phyloP scores from a whole-genome alignment of 176 grass and related monocot species.

The Hyparrhenia diplandra region DNA sequence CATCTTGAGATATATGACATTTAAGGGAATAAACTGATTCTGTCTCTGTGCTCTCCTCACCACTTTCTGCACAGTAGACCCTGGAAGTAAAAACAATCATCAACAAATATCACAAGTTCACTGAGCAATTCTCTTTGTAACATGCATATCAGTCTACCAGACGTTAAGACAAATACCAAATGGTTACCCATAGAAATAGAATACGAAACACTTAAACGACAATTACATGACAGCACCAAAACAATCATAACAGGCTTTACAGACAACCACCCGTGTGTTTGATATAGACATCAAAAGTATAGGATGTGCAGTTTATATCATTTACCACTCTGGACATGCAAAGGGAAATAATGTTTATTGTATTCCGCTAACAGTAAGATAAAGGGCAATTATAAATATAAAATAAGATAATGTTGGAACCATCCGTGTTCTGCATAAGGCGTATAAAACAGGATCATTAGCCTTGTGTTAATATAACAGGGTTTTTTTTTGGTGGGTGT shows the following conservation, averaged over 20 bases:
- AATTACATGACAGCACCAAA: not conserved
- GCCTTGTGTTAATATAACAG: not conserved
- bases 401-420: not conserved
- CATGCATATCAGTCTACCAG: not conserved
- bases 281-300: not conserved
- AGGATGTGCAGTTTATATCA: not conserved
- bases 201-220: not conserved
- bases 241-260: not conserved
- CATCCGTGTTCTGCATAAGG: not conserved
- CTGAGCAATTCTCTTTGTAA: not conserved
- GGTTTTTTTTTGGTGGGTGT: not conserved
- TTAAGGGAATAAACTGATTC: conserved; percentile 92
- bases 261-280: not conserved
- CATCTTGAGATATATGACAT: conserved; percentile 99
- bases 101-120: conserved; percentile 17
- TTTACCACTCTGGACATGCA: not conserved
- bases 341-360: not conserved
- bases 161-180: not conserved
- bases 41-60: conserved; percentile 79
- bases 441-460: not conserved
- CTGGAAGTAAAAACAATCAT: conserved; percentile 43
- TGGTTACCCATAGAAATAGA: not conserved
- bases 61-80: conserved; percentile 95
- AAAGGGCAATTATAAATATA: not conserved
- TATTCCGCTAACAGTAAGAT: not conserved